Base-by-base conservation (phyloP, 2,329 filamentous ascomycete species). In the Pseudocercospora cruenta region DNA sequence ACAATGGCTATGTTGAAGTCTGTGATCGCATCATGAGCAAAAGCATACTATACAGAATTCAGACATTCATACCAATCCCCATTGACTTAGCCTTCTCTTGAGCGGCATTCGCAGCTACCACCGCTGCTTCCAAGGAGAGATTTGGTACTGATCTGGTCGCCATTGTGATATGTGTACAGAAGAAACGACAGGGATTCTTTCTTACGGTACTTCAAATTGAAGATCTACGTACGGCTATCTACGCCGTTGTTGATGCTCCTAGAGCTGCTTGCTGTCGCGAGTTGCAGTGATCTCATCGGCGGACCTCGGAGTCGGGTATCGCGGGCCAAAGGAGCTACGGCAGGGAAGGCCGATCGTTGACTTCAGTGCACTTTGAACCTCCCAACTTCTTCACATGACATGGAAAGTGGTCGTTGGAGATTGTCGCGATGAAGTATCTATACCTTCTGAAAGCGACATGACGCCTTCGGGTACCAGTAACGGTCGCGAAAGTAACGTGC, bases 1-100 rank as follows among this genome's bases (percentile, higher is more conserved):
- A 83, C 79, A 63, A 84, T 74, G 64, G 82, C 82, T 65, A 84
- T 84, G 77, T 84, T 84, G 73, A 79, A 77, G 66, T 83, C 83
- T 84, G 33, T 73, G 1, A 24, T 4, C 12, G n/a, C 28, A 24
- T 10, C 21, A 33, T 60, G 21, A 45, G 39, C 36, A 45, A 36
- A 12, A 8, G 49, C 1, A 22, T 33, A 16, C 8, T 26, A 39
- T 8, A 24, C 12, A 36, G 14, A 31, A 31, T 26, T 36, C 12
- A 36, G 22, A 21, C 22, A n/a, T 22, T 55, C 65, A n/a, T 70
- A 77, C 77, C 77, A 36, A 79, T 78, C 64, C 77, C 77, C 69
- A 79, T 72, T 60, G 76, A 68, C 58, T 74, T 75, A 2, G 77
- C 77, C 60, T 78, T 78, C 33, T 73, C 73, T 70, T 79, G 72